Percentiles rank a stretch among this genome's conserved stretches.
phyloP scores from a whole-genome alignment of 2,329 filamentous ascomycete species.

The Trichophyton schoenleinii region DNA sequence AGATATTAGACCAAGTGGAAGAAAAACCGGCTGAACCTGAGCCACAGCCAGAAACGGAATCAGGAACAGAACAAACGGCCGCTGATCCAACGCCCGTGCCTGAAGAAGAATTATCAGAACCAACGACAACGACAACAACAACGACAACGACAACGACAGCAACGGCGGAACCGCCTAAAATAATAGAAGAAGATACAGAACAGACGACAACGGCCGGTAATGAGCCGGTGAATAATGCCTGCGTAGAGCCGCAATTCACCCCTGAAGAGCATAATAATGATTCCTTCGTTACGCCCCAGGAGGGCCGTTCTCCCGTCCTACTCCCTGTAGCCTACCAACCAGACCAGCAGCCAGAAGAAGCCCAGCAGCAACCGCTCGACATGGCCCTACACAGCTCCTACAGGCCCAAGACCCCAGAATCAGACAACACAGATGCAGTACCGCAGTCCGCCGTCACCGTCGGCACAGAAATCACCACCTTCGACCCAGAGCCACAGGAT shows the following conservation, averaged over 20 bases:
- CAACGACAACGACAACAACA: neutral
- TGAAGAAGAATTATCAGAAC: neutral
- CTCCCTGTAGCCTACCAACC: neutral
- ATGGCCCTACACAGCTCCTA: neutral
- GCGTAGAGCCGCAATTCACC: neutral
- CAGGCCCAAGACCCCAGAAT: slow-evolving; percentile 7
- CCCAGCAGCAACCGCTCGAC: neutral
- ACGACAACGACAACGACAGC: neutral
- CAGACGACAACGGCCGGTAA: neutral
- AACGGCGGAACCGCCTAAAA: no score
- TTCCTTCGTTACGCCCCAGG: slow-evolving; percentile 13
- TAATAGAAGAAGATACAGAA: neutral
- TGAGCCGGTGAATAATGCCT: neutral
- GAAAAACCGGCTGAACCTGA: no score
- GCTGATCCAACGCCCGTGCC: neutral
- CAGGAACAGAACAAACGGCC: neutral
- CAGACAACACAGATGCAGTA: slow-evolving; percentile 33
- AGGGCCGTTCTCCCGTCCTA: slow-evolving; percentile 12
- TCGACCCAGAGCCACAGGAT: slow-evolving; percentile 59
- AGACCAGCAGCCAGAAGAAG: neutral
- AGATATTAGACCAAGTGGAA: no score
- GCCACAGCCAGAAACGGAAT: neutral
- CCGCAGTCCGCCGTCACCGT: slow-evolving; percentile 50
- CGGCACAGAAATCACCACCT: slow-evolving; percentile 47
- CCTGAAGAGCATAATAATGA: slow-evolving; percentile 9